These are phyloP conservation scores for Prunus dulcis DNA, from an alignment of 306 rosid species.

Conservation along the genomic window DNA sequence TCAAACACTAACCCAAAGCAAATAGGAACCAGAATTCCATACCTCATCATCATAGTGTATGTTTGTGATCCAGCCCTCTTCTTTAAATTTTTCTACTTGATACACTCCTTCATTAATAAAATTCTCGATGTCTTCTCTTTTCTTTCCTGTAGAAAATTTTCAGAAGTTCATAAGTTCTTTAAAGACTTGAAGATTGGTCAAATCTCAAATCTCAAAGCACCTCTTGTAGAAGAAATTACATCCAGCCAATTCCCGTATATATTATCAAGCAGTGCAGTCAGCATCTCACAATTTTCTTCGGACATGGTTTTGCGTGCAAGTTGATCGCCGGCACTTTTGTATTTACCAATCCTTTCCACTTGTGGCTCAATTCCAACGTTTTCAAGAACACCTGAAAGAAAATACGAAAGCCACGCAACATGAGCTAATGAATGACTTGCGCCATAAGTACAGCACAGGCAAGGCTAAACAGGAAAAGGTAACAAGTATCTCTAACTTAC, in stretches of 20 bases:
- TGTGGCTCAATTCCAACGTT: slow-evolving; percentile 89
- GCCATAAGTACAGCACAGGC: slow-evolving; percentile 15
- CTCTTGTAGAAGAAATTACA: slow-evolving; percentile 68
- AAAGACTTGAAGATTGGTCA: slow-evolving; percentile 20
- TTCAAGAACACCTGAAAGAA: slow-evolving; percentile 69
- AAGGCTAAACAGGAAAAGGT: background rate
- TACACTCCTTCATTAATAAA: slow-evolving; percentile 82
- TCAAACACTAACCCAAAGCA: slow-evolving; percentile 6
- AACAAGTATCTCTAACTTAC: background rate
- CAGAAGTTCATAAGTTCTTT: slow-evolving; percentile 20
- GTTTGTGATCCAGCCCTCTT: slow-evolving; percentile 82
- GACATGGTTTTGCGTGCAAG: slow-evolving; percentile 71
- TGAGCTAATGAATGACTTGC: slow-evolving; percentile 5
- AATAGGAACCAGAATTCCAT: slow-evolving; percentile 23
- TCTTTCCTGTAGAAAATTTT: slow-evolving; percentile 51
- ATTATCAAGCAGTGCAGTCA: slow-evolving; percentile 81
- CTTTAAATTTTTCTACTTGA: slow-evolving; percentile 76
- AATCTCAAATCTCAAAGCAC: slow-evolving; percentile 47
- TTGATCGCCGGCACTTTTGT: slow-evolving; percentile 92
- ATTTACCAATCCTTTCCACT: slow-evolving; percentile 87
- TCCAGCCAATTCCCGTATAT: slow-evolving; percentile 87
- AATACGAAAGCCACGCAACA: slow-evolving; percentile 7
- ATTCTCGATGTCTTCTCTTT: slow-evolving; percentile 68
- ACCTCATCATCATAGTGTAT: slow-evolving; percentile 92
- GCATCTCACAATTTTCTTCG: slow-evolving; percentile 79